Conservation (phyloP, 192 early-diverging fungal species). For the Lobosporangium transversale region DNA sequence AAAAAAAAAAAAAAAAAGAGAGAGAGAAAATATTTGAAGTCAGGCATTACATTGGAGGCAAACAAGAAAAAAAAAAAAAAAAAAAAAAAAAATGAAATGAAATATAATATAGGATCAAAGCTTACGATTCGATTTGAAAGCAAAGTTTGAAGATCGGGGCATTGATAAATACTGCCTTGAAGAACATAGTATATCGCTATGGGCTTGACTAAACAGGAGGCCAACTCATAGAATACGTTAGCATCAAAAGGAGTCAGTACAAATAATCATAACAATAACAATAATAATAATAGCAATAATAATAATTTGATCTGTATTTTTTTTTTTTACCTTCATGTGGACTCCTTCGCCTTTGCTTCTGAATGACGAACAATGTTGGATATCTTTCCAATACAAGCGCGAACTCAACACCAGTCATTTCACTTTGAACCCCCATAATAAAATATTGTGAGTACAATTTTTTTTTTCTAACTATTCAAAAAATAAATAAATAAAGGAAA, state of each 20-base stretch:
- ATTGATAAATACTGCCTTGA: slow-evolving; percentile 78
- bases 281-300: no score
- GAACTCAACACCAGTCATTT: slow-evolving; percentile 84
- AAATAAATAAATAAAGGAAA: neutral
- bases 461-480: neutral
- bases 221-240: no score
- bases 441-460: no score
- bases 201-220: slow-evolving; percentile 56
- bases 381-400: slow-evolving; percentile 73
- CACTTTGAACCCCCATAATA: no score
- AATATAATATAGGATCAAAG: no score
- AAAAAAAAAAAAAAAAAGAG: neutral
- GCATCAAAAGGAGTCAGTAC: no score
- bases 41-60: no score
- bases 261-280: no score
- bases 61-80: no score
- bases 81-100: no score
- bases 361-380: slow-evolving; percentile 74
- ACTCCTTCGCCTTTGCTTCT: slow-evolving; percentile 71
- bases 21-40: no score
- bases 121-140: slow-evolving; percentile 74
- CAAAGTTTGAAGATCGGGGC: slow-evolving; percentile 75
- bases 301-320: no score
- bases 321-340: slow-evolving; percentile 58
- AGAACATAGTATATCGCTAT: slow-evolving; percentile 75